Evolutionary conservation across 805 yeast species (phyloP).

Genomic region (Candida montana): DNA sequence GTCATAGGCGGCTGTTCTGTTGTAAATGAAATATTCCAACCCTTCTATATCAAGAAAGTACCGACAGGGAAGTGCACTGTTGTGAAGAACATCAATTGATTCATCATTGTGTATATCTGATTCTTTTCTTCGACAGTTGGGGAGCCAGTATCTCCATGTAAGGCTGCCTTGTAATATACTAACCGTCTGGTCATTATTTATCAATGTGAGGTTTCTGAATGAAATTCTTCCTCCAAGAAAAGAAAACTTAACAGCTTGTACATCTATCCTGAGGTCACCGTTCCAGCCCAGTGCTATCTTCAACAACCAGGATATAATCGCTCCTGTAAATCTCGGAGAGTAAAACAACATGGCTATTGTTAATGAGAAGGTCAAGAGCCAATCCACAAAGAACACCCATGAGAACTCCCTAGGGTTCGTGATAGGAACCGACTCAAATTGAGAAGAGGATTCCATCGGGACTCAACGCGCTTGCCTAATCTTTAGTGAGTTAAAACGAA

Average conservation of each 20-base stretch:
- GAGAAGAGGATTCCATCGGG: constrained; percentile 3
- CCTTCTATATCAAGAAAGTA: constrained; percentile 64
- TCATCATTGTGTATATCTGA: constrained; percentile 8
- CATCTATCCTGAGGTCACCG: constrained; percentile 49
- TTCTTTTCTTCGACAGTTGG: constrained; percentile 29
- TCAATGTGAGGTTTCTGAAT: constrained; percentile 67
- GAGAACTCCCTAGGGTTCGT: constrained; percentile 26
- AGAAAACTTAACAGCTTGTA: constrained; percentile 74
- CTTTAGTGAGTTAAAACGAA: no score
- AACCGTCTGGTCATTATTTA: constrained; percentile 69
- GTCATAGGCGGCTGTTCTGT: constrained; percentile 74
- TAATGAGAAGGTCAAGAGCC: constrained; percentile 65
- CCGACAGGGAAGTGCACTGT: constrained; percentile 49
- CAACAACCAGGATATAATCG: constrained; percentile 43
- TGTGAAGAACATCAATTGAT: constrained; percentile 27
- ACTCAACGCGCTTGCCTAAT: background rate
- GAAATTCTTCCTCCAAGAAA: constrained; percentile 78
- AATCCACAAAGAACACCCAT: constrained; percentile 81
- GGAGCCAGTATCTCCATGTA: constrained; percentile 91
- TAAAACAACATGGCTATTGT: constrained; percentile 65
- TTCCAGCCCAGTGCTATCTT: constrained; percentile 60
- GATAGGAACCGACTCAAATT: constrained; percentile 6
- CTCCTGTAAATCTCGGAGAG: constrained; percentile 68
- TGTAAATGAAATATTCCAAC: constrained; percentile 76
- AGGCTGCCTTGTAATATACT: constrained; percentile 66